Base-by-base conservation (phyloP, 1,139 yeast species). In the Sugiyamaella japonica region DNA sequence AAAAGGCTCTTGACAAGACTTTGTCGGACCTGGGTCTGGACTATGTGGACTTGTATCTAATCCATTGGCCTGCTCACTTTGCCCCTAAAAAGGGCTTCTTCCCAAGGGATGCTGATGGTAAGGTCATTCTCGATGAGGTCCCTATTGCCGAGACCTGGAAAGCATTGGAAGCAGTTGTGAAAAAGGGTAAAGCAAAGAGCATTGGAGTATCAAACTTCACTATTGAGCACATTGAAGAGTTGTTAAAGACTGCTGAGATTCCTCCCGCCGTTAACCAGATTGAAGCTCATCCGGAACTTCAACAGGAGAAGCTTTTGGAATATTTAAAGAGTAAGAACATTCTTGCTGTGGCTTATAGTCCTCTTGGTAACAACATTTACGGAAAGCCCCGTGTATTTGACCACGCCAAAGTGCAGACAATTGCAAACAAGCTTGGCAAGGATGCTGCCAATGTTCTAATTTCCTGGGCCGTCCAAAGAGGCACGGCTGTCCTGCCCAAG, bases 211-310 rank as follows among this genome's bases (percentile, higher is more conserved):
- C 96, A 59, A 90, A 90, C 77, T 88, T 85, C 75, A 75, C 76
- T 57, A 93, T 89, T 61, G 84, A 82, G 63, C 74, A 85, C 64
- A 72, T 90, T 60, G 82, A 79, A 66, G 95, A 88, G 66, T 76
- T 89, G 63, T 73, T 87, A 57, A 81, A 89, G 69, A 82, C 82
- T 55, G 85, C 87, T 61, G 80, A 76, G 62, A 82, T 89, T 66
- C 80, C 75, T 66, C 97, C 97, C 50, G 88, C 86, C 50, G 89
- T 81, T 55, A 78, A 86, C 66, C 96, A 89, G 73, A 85, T 89
- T 66, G 97, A 89, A 76, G 91, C 86, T 72, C 96, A 89, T 71
- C 96, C 96, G 61, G 89, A 86, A 76, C 78, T 89, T 70, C 87
- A 85, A 63, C 96, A 89, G 74, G 80, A 80, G 58, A 77, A 78